Base-by-base conservation (phyloP, 2,329 filamentous ascomycete genomes). In the Alternaria sp. region DNA sequence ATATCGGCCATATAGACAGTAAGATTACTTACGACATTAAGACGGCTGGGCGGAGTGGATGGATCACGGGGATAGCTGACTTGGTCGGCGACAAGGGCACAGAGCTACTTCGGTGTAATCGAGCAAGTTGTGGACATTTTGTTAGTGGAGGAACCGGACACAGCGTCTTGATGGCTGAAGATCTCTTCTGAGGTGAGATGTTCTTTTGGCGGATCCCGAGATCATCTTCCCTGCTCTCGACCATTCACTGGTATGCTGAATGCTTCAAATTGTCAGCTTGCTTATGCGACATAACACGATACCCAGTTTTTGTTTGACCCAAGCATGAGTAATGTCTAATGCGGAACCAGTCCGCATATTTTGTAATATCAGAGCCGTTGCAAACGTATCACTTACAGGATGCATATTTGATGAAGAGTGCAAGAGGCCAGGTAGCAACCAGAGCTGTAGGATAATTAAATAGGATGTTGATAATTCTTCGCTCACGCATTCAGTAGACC, bases 1-100 rank as follows among this genome's bases (percentile, higher is more conserved):
- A 86, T 71, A 75, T 92, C 7, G 91, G 91, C 16, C 82, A 83
- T 1, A 71, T 88, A 3, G 83, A 81, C 30, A 90, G 87, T 48
- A 78, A 74, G 30, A 88, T 93, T 54, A 72, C 78, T 18, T 93
- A 93, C 70, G 79, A 82, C 41, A 22, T 62, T 43, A 41, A 59
- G 22, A 36, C 66, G 46, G 16, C 53, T 9, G 64, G 59, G 20
- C 59, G 41, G 43, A 69, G 64, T 45, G 63, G 68, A 38, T 77
- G 75, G 75, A 65, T 76, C 30, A 62, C 57, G 14, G 68, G 63
- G 2, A 63, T 75, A 52, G 67, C 68, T 28, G 74, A 74, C 60
- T 32, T 77, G 40, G 58, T 65, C 22, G 66, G 65, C 7, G 63
- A 30, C n/a, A 45, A 56, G 53, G 38, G 53, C 32, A 49, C 32